phyloP scores from a whole-genome alignment of 2,329 filamentous ascomycete genomes.

The Stachybotrys chlorohalonatus region DNA sequence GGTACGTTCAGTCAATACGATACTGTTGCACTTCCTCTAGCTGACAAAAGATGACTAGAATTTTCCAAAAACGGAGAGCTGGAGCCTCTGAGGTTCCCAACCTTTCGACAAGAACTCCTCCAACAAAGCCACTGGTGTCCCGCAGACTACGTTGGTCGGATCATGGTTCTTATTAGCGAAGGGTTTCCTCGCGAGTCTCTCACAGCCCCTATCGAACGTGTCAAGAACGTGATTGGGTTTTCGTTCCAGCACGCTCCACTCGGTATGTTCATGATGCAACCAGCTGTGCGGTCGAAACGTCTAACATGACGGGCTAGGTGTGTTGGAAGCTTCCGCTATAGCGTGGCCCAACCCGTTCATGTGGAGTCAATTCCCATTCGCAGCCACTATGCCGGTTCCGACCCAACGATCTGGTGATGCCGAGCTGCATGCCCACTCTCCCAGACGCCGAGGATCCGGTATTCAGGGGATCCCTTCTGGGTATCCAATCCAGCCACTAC shows the following conservation, averaged over 20 bases:
- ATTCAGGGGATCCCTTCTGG: background rate
- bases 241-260: conserved; percentile 79
- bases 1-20: conserved; percentile 17
- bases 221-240: conserved; percentile 68
- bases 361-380: conserved; percentile 46
- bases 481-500: conserved; percentile 1
- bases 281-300: background rate
- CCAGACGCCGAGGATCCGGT: conserved; percentile 24
- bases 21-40: background rate
- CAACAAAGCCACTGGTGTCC: conserved; percentile 64
- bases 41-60: conserved; percentile 19
- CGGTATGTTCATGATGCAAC: conserved; percentile 35
- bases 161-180: conserved; percentile 70
- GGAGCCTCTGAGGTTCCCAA: conserved; percentile 60
- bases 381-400: conserved; percentile 30
- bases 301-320: conserved; percentile 30
- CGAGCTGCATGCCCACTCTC: conserved; percentile 57
- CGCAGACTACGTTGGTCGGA: conserved; percentile 60
- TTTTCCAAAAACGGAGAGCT: conserved; percentile 48
- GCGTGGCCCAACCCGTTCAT: conserved; percentile 71
- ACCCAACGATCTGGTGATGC: conserved; percentile 33
- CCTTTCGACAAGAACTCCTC: conserved; percentile 60
- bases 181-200: conserved; percentile 50
- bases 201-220: conserved; percentile 49
- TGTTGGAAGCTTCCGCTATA: conserved; percentile 64